Conservation (phyloP, 2,329 filamentous ascomycete genomes). For the Moelleriella libera region DNA sequence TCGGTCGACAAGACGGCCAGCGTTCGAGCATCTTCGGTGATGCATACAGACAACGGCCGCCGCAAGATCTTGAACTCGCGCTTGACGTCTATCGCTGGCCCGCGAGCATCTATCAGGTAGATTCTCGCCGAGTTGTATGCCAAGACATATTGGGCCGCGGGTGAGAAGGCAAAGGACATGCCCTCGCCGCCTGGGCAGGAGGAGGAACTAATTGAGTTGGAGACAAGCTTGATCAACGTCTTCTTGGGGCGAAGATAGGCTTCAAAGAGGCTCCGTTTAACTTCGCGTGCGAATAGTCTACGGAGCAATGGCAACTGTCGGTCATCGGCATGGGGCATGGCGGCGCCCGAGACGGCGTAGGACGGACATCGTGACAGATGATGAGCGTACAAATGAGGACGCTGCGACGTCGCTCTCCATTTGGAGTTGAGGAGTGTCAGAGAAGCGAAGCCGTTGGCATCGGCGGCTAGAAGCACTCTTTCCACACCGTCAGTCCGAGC, state of each 20-base stretch:
- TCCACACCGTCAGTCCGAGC: not conserved
- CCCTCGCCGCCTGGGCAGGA: conserved; percentile 74
- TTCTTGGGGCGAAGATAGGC: conserved; percentile 56
- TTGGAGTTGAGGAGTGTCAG: conserved; percentile 50
- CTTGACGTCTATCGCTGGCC: conserved; percentile 45
- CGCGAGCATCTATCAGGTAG: conserved; percentile 58
- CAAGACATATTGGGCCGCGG: conserved; percentile 58
- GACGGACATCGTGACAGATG: conserved; percentile 49
- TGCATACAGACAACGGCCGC: conserved; percentile 61
- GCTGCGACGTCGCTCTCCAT: conserved; percentile 51
- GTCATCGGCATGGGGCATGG: conserved; percentile 22
- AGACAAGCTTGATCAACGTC: conserved; percentile 67
- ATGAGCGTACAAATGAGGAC: conserved; percentile 45
- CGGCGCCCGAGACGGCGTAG: conserved; percentile 35
- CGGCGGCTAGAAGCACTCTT: conserved; percentile 47
- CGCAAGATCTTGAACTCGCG: conserved; percentile 70
- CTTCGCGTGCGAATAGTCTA: conserved; percentile 51
- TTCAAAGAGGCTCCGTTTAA: conserved; percentile 66
- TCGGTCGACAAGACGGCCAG: conserved; percentile 71
- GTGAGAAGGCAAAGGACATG: conserved; percentile 71
- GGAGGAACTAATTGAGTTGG: conserved; percentile 70
- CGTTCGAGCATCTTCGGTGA: conserved; percentile 62
- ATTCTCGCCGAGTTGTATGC: conserved; percentile 79
- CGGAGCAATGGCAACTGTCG: conserved; percentile 47
- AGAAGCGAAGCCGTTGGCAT: conserved; percentile 52